Base-by-base conservation (phyloP, 1,284 basidiomycete genomes). In the Ceratobasidium papillatum region DNA sequence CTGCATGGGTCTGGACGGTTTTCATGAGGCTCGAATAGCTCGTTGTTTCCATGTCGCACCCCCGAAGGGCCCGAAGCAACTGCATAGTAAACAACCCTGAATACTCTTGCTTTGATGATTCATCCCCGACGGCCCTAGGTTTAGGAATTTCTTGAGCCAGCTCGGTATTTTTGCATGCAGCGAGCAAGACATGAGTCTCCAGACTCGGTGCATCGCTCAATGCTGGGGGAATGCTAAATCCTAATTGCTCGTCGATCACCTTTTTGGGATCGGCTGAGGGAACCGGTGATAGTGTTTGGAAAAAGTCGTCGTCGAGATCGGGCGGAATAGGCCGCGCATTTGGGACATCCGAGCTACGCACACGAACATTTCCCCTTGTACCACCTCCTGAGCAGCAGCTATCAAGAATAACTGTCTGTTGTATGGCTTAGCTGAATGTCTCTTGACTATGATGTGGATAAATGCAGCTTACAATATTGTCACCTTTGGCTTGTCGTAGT, bases 141-240 rank as follows among this genome's bases (percentile, higher is more conserved):
- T 25, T 45, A 25, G 19, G 27, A 22, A 49, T 22, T 47, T 65
- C 68, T 19, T 32, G 43, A 3, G 68, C 36, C n/a, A 8, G 17
- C 22, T 59, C 54, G 12, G 34, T 7, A 25, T 36, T 71, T 34
- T 34, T 54, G 54, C 68, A 71, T 32, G 68, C 68, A 34, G 56
- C 68, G 17, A 71, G 52, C 25, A 71, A 43, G 41, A 71, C 41
- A 14, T 71, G 68, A 17, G 68, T 71, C 9, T 22, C 36, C 7
- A 47, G n/a, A 25, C 41, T 59, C 1, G 56, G 54, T 30, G 25
- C 34, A 38, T 36, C 17, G 34, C 56, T 38, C 9, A 17, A 17
- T 14, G 17, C 17, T 22, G 3, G n/a, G 34, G 38, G n/a, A 8
- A 3, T 38, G 19, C 19, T 11, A 12, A 8, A 7, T 3, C 3